Evolutionary conservation across 2,329 filamentous ascomycete genomes (phyloP).

Genomic region (Lomentospora prolificans): DNA sequence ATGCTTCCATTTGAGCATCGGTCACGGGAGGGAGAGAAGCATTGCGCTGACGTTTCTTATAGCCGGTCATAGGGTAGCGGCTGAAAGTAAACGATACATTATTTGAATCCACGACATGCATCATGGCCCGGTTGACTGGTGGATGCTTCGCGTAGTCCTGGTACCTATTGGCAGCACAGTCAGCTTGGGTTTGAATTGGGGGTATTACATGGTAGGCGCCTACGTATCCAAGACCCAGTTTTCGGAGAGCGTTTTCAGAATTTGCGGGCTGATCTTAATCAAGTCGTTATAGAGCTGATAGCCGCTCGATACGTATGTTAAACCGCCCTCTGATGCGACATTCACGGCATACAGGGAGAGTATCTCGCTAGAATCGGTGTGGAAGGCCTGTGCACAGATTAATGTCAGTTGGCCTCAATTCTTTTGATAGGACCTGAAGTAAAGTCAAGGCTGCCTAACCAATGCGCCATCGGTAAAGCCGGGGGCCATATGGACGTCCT

Average conservation of each 20-base stretch:
- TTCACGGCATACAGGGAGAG: not conserved
- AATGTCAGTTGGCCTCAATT: not conserved
- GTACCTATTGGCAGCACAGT: not conserved
- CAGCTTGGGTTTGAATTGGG: no score
- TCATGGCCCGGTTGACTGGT: not conserved
- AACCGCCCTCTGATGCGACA: not conserved
- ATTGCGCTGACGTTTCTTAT: not conserved
- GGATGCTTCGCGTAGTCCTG: not conserved
- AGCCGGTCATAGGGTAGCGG: not conserved
- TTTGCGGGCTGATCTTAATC: not conserved
- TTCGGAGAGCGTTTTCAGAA: not conserved
- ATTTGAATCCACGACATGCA: not conserved
- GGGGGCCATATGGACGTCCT: not conserved
- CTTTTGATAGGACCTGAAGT: not conserved
- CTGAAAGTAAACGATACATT: not conserved
- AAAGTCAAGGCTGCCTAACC: not conserved
- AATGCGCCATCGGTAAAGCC: not conserved
- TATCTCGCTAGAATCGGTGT: not conserved
- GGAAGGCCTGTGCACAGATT: not conserved
- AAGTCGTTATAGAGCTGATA: not conserved
- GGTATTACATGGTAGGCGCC: no score
- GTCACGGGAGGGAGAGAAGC: not conserved
- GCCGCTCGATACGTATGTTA: not conserved
- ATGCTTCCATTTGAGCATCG: not conserved
- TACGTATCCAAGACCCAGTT: not conserved